These are phyloP conservation scores for Aspergillus asperescens DNA, from an alignment of 495 filamentous ascomycete genomes.

Conservation along the genomic window DNA sequence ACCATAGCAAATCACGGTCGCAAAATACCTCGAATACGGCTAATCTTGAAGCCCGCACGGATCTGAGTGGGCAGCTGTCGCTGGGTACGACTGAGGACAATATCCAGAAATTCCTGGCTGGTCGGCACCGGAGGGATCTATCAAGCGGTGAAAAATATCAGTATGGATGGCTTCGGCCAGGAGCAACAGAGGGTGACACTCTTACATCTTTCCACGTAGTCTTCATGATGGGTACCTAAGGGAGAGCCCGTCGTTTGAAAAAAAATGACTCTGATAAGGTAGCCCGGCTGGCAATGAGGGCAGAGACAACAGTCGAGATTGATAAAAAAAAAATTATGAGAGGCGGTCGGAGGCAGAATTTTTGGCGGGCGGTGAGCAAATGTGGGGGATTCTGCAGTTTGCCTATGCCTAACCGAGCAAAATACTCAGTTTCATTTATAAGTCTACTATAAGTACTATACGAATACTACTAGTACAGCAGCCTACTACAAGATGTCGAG, in stretches of 20 bases:
- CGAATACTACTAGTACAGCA: too few relatives aligned
- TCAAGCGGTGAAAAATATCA: slow-evolving; percentile 32
- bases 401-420: slow-evolving; percentile 14
- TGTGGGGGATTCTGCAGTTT: slow-evolving; percentile 24
- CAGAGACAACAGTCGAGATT: neutral
- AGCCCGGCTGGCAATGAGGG: slow-evolving; percentile 9
- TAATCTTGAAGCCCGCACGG: slow-evolving; percentile 92
- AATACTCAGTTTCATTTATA: too few relatives aligned
- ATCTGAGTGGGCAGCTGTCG: slow-evolving; percentile 93
- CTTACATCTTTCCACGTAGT: slow-evolving; percentile 64
- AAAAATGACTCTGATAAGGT: slow-evolving; percentile 18
- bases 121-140: slow-evolving; percentile 86
- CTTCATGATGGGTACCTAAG: slow-evolving; percentile 53
- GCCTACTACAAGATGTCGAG: neutral
- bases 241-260: slow-evolving; percentile 19
- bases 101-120: slow-evolving; percentile 92
- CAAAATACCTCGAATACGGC: slow-evolving; percentile 71
- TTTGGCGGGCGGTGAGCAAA: slow-evolving; percentile 37
- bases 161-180: slow-evolving; percentile 12
- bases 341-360: slow-evolving; percentile 25
- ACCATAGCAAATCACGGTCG: neutral
- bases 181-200: neutral
- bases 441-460: too few relatives aligned
- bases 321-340: slow-evolving; percentile 25
- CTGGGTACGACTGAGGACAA: slow-evolving; percentile 92